Percentiles rank a stretch among this genome's conserved stretches.
These are phyloP conservation scores for Phytophthora cryptogea DNA, from an alignment of 352 stramenopile species.

Conservation along the genomic window DNA sequence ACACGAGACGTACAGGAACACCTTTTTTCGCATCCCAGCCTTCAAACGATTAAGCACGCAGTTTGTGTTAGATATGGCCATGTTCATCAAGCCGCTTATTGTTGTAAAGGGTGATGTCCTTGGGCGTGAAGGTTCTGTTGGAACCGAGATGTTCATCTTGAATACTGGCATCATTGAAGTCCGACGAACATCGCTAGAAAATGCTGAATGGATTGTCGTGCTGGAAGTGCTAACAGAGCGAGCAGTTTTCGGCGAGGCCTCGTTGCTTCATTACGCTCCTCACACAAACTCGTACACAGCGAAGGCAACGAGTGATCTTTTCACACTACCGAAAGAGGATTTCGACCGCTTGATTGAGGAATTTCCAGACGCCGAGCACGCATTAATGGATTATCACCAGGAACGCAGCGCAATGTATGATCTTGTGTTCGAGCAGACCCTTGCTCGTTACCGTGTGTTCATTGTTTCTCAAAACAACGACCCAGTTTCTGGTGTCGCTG, in stretches of 20 bases:
- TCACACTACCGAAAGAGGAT: slow-evolving; percentile 79
- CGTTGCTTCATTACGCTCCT: slow-evolving; percentile 73
- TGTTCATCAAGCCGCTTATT: slow-evolving; percentile 86
- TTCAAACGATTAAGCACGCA: slow-evolving; percentile 74
- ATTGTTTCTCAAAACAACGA: slow-evolving; percentile 61
- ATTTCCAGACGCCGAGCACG: slow-evolving; percentile 72
- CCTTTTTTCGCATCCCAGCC: slow-evolving; percentile 74
- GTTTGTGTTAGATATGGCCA: slow-evolving; percentile 85
- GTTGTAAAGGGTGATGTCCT: slow-evolving; percentile 69
- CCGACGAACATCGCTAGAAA: slow-evolving; percentile 51
- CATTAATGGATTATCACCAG: slow-evolving; percentile 61
- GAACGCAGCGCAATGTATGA: slow-evolving; percentile 68
- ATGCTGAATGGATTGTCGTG: slow-evolving; percentile 70
- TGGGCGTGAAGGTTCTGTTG: slow-evolving; percentile 62
- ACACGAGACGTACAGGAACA: slow-evolving; percentile 75
- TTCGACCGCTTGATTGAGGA: slow-evolving; percentile 83
- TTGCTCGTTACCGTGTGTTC: slow-evolving; percentile 69
- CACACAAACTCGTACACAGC: slow-evolving; percentile 79
- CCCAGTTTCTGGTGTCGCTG: slow-evolving; percentile 53
- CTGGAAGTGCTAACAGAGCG: slow-evolving; percentile 75
- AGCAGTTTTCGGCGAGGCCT: slow-evolving; percentile 71
- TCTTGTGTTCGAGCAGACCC: slow-evolving; percentile 69
- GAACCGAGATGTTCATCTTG: slow-evolving; percentile 85
- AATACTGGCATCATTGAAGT: slow-evolving; percentile 79
- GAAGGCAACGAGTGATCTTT: slow-evolving; percentile 75